Base-by-base conservation (phyloP, 2,329 filamentous ascomycete genomes). In the Leptographium lundbergii region DNA sequence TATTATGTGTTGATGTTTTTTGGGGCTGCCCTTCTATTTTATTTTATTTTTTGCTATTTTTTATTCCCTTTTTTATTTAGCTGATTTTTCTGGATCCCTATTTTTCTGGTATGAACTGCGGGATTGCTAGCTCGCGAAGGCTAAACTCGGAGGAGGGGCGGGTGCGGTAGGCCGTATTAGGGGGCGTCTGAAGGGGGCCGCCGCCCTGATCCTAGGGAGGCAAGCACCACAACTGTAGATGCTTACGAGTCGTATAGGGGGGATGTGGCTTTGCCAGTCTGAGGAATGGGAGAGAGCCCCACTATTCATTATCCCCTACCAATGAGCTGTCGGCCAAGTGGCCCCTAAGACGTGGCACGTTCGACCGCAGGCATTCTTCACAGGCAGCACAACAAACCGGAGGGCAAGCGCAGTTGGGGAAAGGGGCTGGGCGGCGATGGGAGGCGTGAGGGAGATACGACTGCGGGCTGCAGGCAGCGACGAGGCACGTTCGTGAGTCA, bases 1-100 rank as follows among this genome's bases (percentile, higher is more conserved):
- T 56, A 36, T 32, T 58, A 36, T 57, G 51, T 60, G 53, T 58
- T 57, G 58, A 42, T 55, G 27, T 62, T 61, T 61, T 61, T 58
- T 58, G 25, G 57, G 57, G 42, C 58, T 58, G 54, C 47, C 50
- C 54, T 61, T 59, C 39, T 53, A 17, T 34, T 55, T 57, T 57
- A 27, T 57, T 57, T 51, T 34, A 57, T 51, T 57, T 27, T 7
- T 29, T 58, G 13, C 19, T 58, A 54, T 34, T 34, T 47, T 48
- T 48, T 52, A 42, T 27, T 48, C n/a, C 19, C 17, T 29, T 29
- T 45, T 47, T 45, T 47, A 27, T 47, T 51, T 39, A 39, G 11
- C 42, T 39, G 25, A 52, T 57, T 51, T 57, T 52, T 52, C 25
- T 32, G n/a, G 54, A 55, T 52, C 47, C 56, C 24, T 39, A 50